These are phyloP conservation scores for Leccinellum luteum DNA, from an alignment of 768 basidiomycete genomes.

Conservation along the genomic window DNA sequence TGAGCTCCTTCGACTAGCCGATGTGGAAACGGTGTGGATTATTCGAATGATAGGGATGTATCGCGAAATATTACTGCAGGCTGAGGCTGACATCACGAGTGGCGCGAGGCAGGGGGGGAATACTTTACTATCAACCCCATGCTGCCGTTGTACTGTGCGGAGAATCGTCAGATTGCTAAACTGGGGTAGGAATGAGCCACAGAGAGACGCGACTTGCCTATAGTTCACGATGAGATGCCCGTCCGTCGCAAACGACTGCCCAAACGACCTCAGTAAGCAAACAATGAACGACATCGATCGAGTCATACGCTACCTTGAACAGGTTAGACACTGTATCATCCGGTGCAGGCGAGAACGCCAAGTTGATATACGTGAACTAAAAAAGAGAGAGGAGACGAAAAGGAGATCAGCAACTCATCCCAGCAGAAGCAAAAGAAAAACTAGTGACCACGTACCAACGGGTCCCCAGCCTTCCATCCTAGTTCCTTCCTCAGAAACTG, in stretches of 20 bases:
- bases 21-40: not conserved
- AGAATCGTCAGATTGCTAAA: conserved; percentile 1
- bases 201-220: conserved; percentile 47
- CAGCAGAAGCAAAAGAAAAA: not conserved
- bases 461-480: conserved; percentile 82
- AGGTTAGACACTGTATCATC: conserved; percentile 73
- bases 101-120: not conserved
- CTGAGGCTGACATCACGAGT: not conserved
- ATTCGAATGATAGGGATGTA: not conserved
- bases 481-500: conserved; percentile 89
- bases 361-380: conserved; percentile 74
- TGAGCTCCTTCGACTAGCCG: not conserved
- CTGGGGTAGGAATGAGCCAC: too few species aligned
- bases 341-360: conserved; percentile 73
- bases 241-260: conserved; percentile 81
- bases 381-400: conserved; percentile 16
- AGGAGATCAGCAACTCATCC: not conserved
- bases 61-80: not conserved
- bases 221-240: conserved; percentile 92
- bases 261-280: not conserved
- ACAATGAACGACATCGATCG: not conserved
- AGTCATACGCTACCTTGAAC: conserved; percentile 49
- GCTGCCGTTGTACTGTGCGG: conserved; percentile 55
- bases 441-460: conserved; percentile 55
- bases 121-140: conserved; percentile 47